These are phyloP conservation scores for Rutstroemia sp. DNA, from an alignment of 2,329 filamentous ascomycete species.

Conservation along the genomic window DNA sequence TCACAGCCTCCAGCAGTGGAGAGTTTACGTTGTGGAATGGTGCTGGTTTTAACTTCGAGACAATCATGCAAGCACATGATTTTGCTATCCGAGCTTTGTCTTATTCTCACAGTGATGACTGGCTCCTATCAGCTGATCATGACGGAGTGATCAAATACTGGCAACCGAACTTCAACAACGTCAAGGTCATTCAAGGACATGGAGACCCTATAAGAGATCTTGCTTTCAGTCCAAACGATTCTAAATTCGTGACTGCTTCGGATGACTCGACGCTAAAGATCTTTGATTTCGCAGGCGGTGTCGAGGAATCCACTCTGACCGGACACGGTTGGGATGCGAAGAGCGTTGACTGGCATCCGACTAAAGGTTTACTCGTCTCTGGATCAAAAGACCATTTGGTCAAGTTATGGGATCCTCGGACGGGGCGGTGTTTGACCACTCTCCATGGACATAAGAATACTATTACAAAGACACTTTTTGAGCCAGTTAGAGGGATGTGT, in stretches of 20 bases:
- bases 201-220: slow-evolving; percentile 84
- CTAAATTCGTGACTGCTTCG: slow-evolving; percentile 92
- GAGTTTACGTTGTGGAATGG: slow-evolving; percentile 99
- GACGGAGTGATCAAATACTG: slow-evolving; percentile 96
- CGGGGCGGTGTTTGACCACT: slow-evolving; percentile 81
- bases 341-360: slow-evolving; percentile 94
- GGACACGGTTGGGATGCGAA: slow-evolving; percentile 99
- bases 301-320: slow-evolving; percentile 73
- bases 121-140: slow-evolving; percentile 92
- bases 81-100: slow-evolving; percentile 72
- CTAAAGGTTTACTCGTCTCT: slow-evolving; percentile 87
- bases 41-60: slow-evolving; percentile 98
- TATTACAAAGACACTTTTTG: slow-evolving; percentile 87
- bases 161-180: slow-evolving; percentile 99
- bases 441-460: slow-evolving; percentile 97
- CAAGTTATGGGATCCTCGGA: slow-evolving; percentile 97
- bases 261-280: slow-evolving; percentile 93
- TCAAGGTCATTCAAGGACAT: slow-evolving; percentile 89
- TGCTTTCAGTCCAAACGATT: slow-evolving; percentile 87
- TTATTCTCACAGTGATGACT: slow-evolving; percentile 95
- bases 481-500: slow-evolving; percentile 73
- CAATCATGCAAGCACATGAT: slow-evolving; percentile 97
- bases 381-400: slow-evolving; percentile 97
- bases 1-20: slow-evolving; percentile 92
- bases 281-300: slow-evolving; percentile 86